Base-by-base conservation (phyloP, 2,329 filamentous ascomycete species). In the Diaporthe sp. region DNA sequence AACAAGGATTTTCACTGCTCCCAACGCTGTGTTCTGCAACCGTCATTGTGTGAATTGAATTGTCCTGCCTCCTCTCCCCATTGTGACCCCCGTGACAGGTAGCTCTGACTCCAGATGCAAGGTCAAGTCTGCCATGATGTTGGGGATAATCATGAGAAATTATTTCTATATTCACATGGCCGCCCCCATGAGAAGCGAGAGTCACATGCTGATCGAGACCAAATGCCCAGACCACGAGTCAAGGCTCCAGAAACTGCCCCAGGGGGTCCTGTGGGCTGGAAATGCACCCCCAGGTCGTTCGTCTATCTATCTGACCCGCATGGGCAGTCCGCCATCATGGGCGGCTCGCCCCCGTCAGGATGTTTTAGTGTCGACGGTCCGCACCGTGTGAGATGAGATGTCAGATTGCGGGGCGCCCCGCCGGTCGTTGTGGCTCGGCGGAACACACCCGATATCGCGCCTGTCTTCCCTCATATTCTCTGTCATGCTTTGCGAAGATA, bases 351-450 rank as follows among this genome's bases (percentile, higher is more conserved):
- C n/a, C 35, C 30, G 54, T 22, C 33, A 33, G 19, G 3, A 28
- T 42, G 58, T 30, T 40, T 64, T 64, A 45, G 58, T 45, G 38
- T 64, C 38, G 25, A 30, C 58, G 58, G 60, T 66, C 40, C 22
- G 61, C 28, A 35, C 42, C 42, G 42, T 35, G 42, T 45, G 60
- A 45, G 40, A 64, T 35, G 60, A 50, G 28, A 64, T 64, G 58
- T 64, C 58, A 64, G 58, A 30, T 64, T 64, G 58, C 58, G 58
- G 58, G 58, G 58, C n/a, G 33, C 30, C 57, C 60, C 33, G 33
- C 55, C 0, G 33, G 55, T 35, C 33, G 33, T 22, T 22, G 55
- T 38, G 55, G 55, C 55, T 33, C 22, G 55, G 55, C 33, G 15
- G 33, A 25, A 40, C 19, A 40, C 19, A 58, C 19, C 8, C 30